These are phyloP conservation scores for Penicillium maclennaniae DNA, from an alignment of 495 filamentous ascomycete species.

Conservation along the genomic window DNA sequence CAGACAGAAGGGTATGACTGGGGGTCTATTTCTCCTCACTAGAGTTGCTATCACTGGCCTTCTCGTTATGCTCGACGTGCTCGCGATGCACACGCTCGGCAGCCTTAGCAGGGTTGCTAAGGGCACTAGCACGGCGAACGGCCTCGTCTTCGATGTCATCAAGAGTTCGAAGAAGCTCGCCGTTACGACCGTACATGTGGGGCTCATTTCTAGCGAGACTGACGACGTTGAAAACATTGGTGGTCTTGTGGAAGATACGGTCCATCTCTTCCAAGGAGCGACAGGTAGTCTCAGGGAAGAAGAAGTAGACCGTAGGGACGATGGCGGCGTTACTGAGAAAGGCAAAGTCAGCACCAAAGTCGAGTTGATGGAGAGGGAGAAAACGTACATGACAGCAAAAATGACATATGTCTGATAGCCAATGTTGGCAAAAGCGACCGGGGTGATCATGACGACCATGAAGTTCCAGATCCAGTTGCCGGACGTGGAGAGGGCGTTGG, in stretches of 20 bases:
- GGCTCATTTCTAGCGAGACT: slow-evolving; percentile 56
- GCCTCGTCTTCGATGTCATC: slow-evolving; percentile 37
- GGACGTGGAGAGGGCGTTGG: slow-evolving; percentile 60
- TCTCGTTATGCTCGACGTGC: slow-evolving; percentile 16
- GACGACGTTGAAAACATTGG: slow-evolving; percentile 55
- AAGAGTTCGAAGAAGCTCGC: slow-evolving; percentile 51
- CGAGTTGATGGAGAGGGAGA: neutral
- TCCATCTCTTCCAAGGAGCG: slow-evolving; percentile 76
- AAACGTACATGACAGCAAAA: slow-evolving; percentile 56
- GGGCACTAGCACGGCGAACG: slow-evolving; percentile 30
- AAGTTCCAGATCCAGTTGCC: slow-evolving; percentile 63
- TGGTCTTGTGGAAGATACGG: slow-evolving; percentile 65
- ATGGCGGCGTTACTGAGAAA: slow-evolving; percentile 59
- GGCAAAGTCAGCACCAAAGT: slow-evolving; percentile 11
- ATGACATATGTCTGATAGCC: slow-evolving; percentile 64
- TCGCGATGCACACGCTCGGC: slow-evolving; percentile 14
- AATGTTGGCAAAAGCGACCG: slow-evolving; percentile 58
- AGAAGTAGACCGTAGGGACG: slow-evolving; percentile 66
- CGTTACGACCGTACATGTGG: slow-evolving; percentile 65
- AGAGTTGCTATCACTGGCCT: slow-evolving; percentile 29
- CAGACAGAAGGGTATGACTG: neutral
- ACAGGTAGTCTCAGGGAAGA: slow-evolving; percentile 72
- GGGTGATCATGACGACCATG: slow-evolving; percentile 62
- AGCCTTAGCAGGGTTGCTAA: slow-evolving; percentile 18
- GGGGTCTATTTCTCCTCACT: slow-evolving; percentile 24